phyloP scores from a whole-genome alignment of 176 grass and related monocot species.

The Musa beccarii region DNA sequence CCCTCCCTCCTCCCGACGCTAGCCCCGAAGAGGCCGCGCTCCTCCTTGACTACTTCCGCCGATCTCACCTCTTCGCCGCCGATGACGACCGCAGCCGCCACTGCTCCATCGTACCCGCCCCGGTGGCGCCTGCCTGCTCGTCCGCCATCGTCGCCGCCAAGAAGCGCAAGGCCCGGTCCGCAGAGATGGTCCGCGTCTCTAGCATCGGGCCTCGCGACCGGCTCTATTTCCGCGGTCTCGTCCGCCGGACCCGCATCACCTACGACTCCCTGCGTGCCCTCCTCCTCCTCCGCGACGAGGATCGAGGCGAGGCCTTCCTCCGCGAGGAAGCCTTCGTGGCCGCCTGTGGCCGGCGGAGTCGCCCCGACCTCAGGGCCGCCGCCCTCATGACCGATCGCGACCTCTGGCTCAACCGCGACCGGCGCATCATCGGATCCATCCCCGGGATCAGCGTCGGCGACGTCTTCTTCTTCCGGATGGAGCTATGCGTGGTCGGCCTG shows the following conservation, averaged over 20 bases:
- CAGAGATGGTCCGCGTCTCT: constrained; percentile 55
- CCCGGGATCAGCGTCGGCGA: constrained; percentile 69
- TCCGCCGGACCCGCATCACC: constrained; percentile 64
- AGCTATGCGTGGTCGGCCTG: constrained; percentile 72
- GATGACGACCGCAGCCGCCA: no score
- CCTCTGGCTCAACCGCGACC: constrained; percentile 44
- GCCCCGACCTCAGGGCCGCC: constrained; percentile 54
- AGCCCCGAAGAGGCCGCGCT: not conserved
- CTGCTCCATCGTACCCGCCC: not conserved
- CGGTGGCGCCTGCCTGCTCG: not conserved
- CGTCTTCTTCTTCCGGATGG: constrained; percentile 80
- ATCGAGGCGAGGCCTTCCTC: not conserved
- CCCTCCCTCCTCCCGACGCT: not conserved
- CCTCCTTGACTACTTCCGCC: not conserved
- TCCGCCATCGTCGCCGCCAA: constrained; percentile 15
- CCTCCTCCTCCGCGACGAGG: constrained; percentile 23
- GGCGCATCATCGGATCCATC: constrained; percentile 52
- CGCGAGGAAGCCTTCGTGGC: not conserved
- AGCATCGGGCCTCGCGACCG: constrained; percentile 18
- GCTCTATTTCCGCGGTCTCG: constrained; percentile 30
- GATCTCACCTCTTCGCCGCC: not conserved
- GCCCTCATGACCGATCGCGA: constrained; percentile 34
- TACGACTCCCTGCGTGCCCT: constrained; percentile 56
- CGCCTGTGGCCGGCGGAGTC: constrained; percentile 13
- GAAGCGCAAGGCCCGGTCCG: constrained; percentile 31